Percentiles rank a stretch among this genome's conserved stretches.
These are phyloP conservation scores for Rosellinia necatrix DNA, from an alignment of 2,329 filamentous ascomycete species.

Conservation along the genomic window DNA sequence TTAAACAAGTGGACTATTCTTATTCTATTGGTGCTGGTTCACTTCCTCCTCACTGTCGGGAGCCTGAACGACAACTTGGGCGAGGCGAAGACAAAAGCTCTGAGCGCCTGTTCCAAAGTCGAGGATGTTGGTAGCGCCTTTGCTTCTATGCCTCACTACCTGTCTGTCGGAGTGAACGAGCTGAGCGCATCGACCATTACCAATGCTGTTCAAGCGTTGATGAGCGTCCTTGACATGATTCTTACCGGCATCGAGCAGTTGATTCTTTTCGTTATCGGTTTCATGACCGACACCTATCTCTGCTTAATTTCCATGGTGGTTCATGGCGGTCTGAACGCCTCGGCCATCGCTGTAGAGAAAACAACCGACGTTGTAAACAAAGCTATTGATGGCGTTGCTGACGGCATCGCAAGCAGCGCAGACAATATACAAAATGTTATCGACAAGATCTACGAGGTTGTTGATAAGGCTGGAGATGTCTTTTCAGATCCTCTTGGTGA, in stretches of 20 bases:
- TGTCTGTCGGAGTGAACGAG: slow-evolving; percentile 86
- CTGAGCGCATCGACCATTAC: slow-evolving; percentile 81
- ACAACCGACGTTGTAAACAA: slow-evolving; percentile 55
- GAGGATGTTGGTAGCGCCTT: slow-evolving; percentile 92
- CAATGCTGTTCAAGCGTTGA: slow-evolving; percentile 77
- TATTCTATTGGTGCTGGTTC: slow-evolving; percentile 80
- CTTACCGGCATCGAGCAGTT: slow-evolving; percentile 85
- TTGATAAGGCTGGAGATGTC: slow-evolving; percentile 49
- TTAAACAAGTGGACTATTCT: slow-evolving; percentile 97
- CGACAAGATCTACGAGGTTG: slow-evolving; percentile 61
- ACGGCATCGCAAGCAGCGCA: slow-evolving; percentile 55
- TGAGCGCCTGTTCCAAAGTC: slow-evolving; percentile 87
- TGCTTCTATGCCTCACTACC: slow-evolving; percentile 98
- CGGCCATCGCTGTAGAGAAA: slow-evolving; percentile 47
- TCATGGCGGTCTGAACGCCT: slow-evolving; percentile 76
- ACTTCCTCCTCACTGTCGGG: slow-evolving; percentile 76
- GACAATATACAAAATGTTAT: slow-evolving; percentile 61
- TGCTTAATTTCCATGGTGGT: slow-evolving; percentile 87
- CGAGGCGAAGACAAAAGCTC: slow-evolving; percentile 77
- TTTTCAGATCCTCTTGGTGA: slow-evolving; percentile 42
- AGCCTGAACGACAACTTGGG: slow-evolving; percentile 74
- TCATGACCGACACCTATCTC: slow-evolving; percentile 86
- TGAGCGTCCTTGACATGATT: slow-evolving; percentile 76
- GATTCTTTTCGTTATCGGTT: slow-evolving; percentile 88
- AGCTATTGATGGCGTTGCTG: slow-evolving; percentile 48